A percentile compares a stretch with the other conserved stretches of the same genome.
These are phyloP conservation scores for Pyricularia grisea DNA, from an alignment of 2,329 filamentous ascomycete species.

Conservation along the genomic window DNA sequence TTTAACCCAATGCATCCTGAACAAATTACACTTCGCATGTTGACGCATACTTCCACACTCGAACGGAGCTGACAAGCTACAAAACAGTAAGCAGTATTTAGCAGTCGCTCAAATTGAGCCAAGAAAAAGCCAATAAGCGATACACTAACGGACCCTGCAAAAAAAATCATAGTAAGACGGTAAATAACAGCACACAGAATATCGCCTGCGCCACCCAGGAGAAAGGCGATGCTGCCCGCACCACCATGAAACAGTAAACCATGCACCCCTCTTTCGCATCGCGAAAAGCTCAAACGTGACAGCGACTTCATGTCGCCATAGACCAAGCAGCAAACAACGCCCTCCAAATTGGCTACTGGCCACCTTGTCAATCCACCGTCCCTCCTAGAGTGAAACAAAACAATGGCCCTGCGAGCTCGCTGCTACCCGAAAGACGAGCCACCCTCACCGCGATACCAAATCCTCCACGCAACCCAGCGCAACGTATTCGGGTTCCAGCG, in stretches of 20 bases:
- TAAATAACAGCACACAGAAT: background rate
- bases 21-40: background rate
- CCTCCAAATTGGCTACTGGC: background rate
- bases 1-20: too few relatives aligned
- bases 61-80: background rate
- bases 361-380: background rate
- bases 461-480: background rate
- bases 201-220: background rate
- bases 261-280: background rate
- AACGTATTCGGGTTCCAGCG: background rate
- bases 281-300: background rate
- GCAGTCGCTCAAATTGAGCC: background rate
- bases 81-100: background rate
- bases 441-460: background rate
- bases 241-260: background rate
- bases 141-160: background rate
- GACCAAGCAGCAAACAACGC: background rate
- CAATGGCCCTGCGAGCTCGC: background rate
- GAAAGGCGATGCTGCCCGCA: too few relatives aligned
- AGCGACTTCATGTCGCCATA: too few relatives aligned
- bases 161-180: background rate
- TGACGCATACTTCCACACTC: background rate
- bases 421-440: background rate
- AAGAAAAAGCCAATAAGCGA: background rate
- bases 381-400: background rate